Evolutionary conservation across 495 filamentous ascomycete genomes (phyloP), one percentile per base, ranked within the genome.

Genomic region (Neurospora discreta): DNA sequence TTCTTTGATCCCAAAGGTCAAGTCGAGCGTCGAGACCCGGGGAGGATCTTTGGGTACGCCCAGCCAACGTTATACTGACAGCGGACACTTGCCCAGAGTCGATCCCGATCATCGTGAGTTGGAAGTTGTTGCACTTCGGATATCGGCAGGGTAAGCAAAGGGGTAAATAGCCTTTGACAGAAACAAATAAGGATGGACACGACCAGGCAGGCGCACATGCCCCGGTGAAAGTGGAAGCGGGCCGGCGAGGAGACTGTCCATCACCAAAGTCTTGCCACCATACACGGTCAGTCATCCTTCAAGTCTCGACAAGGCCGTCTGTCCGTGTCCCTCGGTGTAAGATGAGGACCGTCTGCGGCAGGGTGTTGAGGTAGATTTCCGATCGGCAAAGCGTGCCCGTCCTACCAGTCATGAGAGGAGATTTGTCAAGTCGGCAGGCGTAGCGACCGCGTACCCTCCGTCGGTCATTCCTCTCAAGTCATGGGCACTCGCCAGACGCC

Each of bases 341-440:
- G 4, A 52, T 13, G 44, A 52, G 44, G 1, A 26, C 1, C 0
- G 46, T 52, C 6, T 6, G 46, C 10, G 20, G 0, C 11, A 52
- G 20, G 3, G 5, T 13, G 10, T 52, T 6, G 46, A 26, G 2
- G n/a, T 5, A 1, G 1, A 10, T 4, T 52, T 52, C 20, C 3
- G 10, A 52, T 13, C 1, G n/a, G n/a, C 44, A 1, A 52, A 13
- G 0, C n/a, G 5, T 46, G 3, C 3, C 7, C 7, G 42, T 20
- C 42, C 0, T 10, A 11, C 43, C 43, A 1, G 43, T 46, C 20
- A 52, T 52, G 20, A 0, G 46, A 52, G 44, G 1, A 52, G 20
- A 1, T 5, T 13, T 23, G 0, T 10, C n/a, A 2, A 13, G 10
- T 10, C 3, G 0, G 44, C 23, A 0, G 10, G 44, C 44, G 10